These are phyloP conservation scores for Entomortierella chlamydospora DNA, from an alignment of 192 early-diverging fungal genomes.

Conservation along the genomic window DNA sequence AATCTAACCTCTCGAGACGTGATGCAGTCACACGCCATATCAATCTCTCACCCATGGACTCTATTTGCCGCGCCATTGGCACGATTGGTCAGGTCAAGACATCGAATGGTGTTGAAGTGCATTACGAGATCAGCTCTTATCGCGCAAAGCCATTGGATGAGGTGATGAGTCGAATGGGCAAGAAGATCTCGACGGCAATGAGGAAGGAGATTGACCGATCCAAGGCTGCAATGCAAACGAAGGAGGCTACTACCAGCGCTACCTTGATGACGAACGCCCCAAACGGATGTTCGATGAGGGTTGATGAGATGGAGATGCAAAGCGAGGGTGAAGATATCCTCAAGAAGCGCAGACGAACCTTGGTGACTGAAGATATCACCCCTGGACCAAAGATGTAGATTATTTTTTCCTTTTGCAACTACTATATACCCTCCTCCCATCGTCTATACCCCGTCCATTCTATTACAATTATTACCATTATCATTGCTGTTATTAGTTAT, in stretches of 20 bases:
- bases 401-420: not conserved
- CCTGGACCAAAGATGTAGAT: slow-evolving; percentile 5
- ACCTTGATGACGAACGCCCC: not conserved
- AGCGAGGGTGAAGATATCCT: slow-evolving; percentile 2
- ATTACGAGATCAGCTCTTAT: slow-evolving; percentile 35
- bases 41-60: slow-evolving; percentile 51
- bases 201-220: slow-evolving; percentile 48
- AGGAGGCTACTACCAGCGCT: slow-evolving; percentile 4
- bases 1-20: slow-evolving; percentile 45
- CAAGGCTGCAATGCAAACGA: slow-evolving; percentile 17
- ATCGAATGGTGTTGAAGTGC: slow-evolving; percentile 39
- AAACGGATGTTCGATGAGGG: not conserved
- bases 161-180: slow-evolving; percentile 54
- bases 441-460: too few relatives aligned
- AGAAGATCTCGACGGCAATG: slow-evolving; percentile 39
- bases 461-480: too few relatives aligned
- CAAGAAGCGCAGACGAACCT: slow-evolving; percentile 12
- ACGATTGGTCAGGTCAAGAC: slow-evolving; percentile 54
- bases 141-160: slow-evolving; percentile 52
- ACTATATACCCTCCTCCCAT: too few relatives aligned
- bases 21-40: slow-evolving; percentile 51
- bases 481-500: too few relatives aligned
- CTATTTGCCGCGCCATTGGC: slow-evolving; percentile 40
- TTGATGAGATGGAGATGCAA: slow-evolving; percentile 16
- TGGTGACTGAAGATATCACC: not conserved